phyloP scores from a whole-genome alignment of 208 protist species.

The Trypanosoma vivax region DNA sequence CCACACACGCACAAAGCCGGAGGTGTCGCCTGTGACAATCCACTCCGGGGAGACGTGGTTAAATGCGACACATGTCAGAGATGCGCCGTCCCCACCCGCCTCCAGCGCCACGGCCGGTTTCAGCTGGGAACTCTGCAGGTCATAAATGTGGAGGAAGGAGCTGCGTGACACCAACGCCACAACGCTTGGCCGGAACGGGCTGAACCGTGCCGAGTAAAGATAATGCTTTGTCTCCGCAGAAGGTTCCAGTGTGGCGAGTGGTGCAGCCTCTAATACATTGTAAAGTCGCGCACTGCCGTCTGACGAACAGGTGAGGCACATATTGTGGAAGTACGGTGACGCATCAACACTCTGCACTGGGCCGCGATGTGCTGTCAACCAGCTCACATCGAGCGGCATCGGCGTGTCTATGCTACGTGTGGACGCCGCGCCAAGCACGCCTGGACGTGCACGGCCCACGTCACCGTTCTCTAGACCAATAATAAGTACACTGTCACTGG shows the following conservation, averaged over 20 bases:
- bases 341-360: constrained; percentile 68
- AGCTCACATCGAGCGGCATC: constrained; percentile 61
- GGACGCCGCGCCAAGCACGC: constrained; percentile 7
- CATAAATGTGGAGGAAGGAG: constrained; percentile 78
- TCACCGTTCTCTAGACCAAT: constrained; percentile 86
- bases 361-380: constrained; percentile 62
- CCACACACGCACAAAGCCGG: constrained; percentile 67
- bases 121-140: constrained; percentile 60
- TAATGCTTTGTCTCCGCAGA: constrained; percentile 78
- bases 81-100: constrained; percentile 52
- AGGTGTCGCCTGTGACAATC: constrained; percentile 73
- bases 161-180: constrained; percentile 74
- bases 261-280: constrained; percentile 59
- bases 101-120: constrained; percentile 53
- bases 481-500: constrained; percentile 48
- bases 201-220: constrained; percentile 79
- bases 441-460: constrained; percentile 64
- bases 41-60: constrained; percentile 50
- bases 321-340: constrained; percentile 84
- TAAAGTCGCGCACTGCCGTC: constrained; percentile 82
- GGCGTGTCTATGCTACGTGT: constrained; percentile 5
- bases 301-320: constrained; percentile 81
- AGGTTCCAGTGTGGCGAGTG: constrained; percentile 71
- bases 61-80: constrained; percentile 63
- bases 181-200: constrained; percentile 78